These are phyloP conservation scores for Lepraria neglecta DNA, from an alignment of 495 filamentous ascomycete species.

Conservation along the genomic window DNA sequence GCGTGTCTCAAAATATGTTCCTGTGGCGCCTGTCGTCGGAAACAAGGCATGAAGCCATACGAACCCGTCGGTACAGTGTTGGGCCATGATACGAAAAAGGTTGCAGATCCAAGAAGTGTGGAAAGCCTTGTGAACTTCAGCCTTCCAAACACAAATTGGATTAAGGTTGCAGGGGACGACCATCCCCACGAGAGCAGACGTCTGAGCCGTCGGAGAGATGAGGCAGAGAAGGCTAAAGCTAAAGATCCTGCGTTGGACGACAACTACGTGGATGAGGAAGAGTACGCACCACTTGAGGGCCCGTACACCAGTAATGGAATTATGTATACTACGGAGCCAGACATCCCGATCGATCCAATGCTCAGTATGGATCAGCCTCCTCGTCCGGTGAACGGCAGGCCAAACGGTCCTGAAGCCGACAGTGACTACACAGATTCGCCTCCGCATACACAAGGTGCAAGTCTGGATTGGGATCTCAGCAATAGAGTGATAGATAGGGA, in stretches of 20 bases:
- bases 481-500: neutral
- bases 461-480: neutral
- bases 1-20: conserved; percentile 79
- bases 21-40: conserved; percentile 65
- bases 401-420: conserved; percentile 2
- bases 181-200: conserved; percentile 39
- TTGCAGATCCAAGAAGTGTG: conserved; percentile 83
- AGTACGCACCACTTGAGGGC: conserved; percentile 18
- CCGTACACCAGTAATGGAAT: conserved; percentile 27
- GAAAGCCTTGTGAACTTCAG: conserved; percentile 82
- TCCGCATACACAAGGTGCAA: neutral
- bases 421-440: conserved; percentile 7
- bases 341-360: conserved; percentile 49
- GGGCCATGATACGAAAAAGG: conserved; percentile 79
- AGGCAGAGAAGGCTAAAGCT: conserved; percentile 45
- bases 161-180: conserved; percentile 51
- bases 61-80: conserved; percentile 76
- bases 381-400: neutral
- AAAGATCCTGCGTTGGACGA: conserved; percentile 39
- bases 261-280: conserved; percentile 35
- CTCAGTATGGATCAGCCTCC: conserved; percentile 31
- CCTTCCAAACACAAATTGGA: conserved; percentile 72
- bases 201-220: conserved; percentile 42
- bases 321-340: conserved; percentile 30
- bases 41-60: conserved; percentile 58